Evolutionary conservation across 2,329 filamentous ascomycete species (phyloP).

Genomic region (Ophiosphaerella korrae): DNA sequence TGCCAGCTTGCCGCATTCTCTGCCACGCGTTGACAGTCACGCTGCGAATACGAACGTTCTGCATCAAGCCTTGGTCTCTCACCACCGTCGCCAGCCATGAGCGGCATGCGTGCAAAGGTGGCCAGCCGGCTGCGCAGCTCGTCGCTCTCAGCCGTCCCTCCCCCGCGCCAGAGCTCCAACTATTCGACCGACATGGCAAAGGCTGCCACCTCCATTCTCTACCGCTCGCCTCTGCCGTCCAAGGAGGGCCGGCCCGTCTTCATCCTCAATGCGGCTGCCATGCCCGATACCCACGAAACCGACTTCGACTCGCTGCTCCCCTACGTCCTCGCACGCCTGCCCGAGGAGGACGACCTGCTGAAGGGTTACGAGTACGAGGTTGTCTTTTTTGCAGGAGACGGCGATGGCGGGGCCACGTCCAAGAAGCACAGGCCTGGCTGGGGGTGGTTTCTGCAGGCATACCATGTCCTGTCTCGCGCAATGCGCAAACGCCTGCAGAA

Average conservation of each 20-base stretch:
- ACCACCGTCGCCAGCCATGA: conserved; percentile 30
- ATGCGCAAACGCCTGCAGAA: conserved; percentile 61
- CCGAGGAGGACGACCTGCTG: conserved; percentile 61
- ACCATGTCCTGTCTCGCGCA: conserved; percentile 60
- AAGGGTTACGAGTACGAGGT: conserved; percentile 61
- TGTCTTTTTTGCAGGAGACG: conserved; percentile 62
- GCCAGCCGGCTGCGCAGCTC: conserved; percentile 48
- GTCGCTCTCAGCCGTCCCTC: conserved; percentile 56
- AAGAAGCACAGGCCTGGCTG: conserved; percentile 58
- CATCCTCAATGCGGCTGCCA: conserved; percentile 62
- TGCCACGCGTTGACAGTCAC: not conserved
- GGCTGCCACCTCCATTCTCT: conserved; percentile 59
- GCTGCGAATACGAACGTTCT: not conserved
- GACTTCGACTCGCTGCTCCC: conserved; percentile 61
- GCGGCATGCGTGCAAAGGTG: conserved; percentile 46
- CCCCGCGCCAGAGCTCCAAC: conserved; percentile 51
- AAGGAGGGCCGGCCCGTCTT: conserved; percentile 57
- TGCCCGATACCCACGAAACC: conserved; percentile 59
- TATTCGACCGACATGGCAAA: conserved; percentile 56
- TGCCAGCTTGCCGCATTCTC: conserved; percentile 11
- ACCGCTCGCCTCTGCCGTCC: conserved; percentile 58
- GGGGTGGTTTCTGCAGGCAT: conserved; percentile 63
- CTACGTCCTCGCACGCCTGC: conserved; percentile 60
- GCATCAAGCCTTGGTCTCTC: not conserved
- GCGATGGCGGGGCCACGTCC: conserved; percentile 50